A percentile compares a stretch with the other conserved stretches of the same genome.
Evolutionary conservation across 2,329 filamentous ascomycete genomes (phyloP).

Genomic region (Alternaria novae-zelandiae): DNA sequence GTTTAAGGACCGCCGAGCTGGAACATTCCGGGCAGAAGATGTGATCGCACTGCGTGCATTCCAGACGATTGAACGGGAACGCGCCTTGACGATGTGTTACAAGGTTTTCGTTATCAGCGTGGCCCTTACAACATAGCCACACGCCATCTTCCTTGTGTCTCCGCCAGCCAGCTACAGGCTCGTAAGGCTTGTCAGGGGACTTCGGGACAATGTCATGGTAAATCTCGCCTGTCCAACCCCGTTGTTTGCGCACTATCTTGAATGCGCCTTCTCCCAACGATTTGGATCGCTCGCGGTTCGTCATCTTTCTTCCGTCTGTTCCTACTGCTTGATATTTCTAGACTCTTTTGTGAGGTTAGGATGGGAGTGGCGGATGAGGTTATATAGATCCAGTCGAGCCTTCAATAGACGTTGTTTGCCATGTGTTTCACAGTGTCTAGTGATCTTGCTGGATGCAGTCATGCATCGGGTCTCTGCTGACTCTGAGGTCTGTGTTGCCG

Average conservation of each 20-base stretch:
- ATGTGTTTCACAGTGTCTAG: not conserved
- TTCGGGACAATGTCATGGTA: not conserved
- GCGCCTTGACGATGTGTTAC: not conserved
- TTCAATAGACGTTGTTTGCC: not conserved
- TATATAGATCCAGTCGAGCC: not conserved
- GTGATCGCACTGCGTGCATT: not conserved
- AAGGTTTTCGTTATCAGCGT: constrained; percentile 19
- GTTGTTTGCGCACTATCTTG: not conserved
- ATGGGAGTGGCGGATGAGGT: not conserved
- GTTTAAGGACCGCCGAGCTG: not conserved
- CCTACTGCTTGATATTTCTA: not conserved
- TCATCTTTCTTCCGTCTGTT: not conserved
- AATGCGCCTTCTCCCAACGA: not conserved
- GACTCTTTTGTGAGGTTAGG: not conserved
- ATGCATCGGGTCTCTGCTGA: not conserved
- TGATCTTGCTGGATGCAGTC: not conserved
- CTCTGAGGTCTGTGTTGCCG: not conserved
- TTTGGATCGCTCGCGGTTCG: not conserved
- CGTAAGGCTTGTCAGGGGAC: not conserved
- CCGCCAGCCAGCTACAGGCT: not conserved
- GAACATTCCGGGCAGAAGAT: not conserved
- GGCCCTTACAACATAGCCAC: constrained; percentile 15
- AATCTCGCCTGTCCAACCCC: not conserved
- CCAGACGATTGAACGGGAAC: not conserved
- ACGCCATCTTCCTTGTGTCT: constrained; percentile 13